Percentiles rank a stretch among this genome's conserved stretches.
phyloP scores from a whole-genome alignment of 495 filamentous ascomycete genomes.

The Penicillium coprophilum region DNA sequence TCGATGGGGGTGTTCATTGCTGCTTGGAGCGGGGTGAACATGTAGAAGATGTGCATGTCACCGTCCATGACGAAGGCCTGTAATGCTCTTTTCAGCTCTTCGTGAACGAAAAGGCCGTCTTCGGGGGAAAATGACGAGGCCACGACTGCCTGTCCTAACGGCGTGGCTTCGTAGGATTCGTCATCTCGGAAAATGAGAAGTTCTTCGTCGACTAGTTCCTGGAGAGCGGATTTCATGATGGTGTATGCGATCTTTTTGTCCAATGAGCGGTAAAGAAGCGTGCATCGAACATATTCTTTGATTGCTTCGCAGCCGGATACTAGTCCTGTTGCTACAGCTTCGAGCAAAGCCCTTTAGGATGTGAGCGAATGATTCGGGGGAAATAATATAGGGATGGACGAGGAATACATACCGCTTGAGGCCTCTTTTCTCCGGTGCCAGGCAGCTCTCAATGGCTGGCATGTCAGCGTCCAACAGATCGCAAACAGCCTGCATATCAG shows the following conservation, averaged over 20 bases:
- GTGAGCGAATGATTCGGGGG: conserved; percentile 7
- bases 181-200: conserved; percentile 41
- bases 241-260: conserved; percentile 55
- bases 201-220: conserved; percentile 44
- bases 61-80: conserved; percentile 79
- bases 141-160: conserved; percentile 70
- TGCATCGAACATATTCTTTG: conserved; percentile 68
- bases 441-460: conserved; percentile 67
- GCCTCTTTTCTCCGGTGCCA: conserved; percentile 66
- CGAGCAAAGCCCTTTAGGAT: conserved; percentile 61
- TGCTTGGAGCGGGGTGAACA: conserved; percentile 68
- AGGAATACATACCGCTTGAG: conserved; percentile 56
- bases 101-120: conserved; percentile 73
- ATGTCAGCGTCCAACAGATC: conserved; percentile 72
- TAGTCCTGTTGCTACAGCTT: conserved; percentile 69
- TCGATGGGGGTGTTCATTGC: conserved; percentile 55
- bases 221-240: conserved; percentile 55
- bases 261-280: conserved; percentile 62
- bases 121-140: conserved; percentile 71
- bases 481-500: conserved; percentile 68
- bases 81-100: conserved; percentile 66
- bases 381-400: neutral
- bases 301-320: conserved; percentile 68
- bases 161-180: conserved; percentile 59
- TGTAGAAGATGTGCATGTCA: conserved; percentile 82